Conservation (phyloP, 805 yeast genomes). For the Saccharomycopsis fermentans region DNA sequence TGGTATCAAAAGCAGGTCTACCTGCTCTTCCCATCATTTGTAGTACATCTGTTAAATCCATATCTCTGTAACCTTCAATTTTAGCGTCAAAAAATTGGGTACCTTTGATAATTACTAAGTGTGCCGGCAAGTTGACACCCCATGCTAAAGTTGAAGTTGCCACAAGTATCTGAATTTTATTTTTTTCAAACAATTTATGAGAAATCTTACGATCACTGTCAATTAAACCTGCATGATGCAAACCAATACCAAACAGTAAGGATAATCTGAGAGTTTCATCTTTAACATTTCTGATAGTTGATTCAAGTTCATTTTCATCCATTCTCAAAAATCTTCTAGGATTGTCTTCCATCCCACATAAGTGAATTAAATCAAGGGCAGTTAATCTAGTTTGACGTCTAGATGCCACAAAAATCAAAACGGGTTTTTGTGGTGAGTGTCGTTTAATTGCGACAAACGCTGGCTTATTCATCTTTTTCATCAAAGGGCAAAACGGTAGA, state of each 20-base stretch:
- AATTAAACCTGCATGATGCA: slow-evolving; percentile 96
- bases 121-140: slow-evolving; percentile 99
- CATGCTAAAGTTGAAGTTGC: slow-evolving; percentile 98
- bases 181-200: slow-evolving; percentile 75
- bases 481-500: slow-evolving; percentile 69
- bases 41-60: slow-evolving; percentile 92
- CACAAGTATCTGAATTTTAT: slow-evolving; percentile 83
- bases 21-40: slow-evolving; percentile 99
- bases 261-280: slow-evolving; percentile 75
- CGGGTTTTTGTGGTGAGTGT: slow-evolving; percentile 81
- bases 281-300: slow-evolving; percentile 43
- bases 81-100: slow-evolving; percentile 93
- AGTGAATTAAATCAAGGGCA: slow-evolving; percentile 64
- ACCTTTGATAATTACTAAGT: slow-evolving; percentile 95
- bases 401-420: slow-evolving; percentile 74
- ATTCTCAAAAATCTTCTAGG: slow-evolving; percentile 62
- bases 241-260: slow-evolving; percentile 76
- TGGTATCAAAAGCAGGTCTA: slow-evolving; percentile 89
- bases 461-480: slow-evolving; percentile 85
- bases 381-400: slow-evolving; percentile 76
- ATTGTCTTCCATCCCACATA: slow-evolving; percentile 70
- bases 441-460: slow-evolving; percentile 88
- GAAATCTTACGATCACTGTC: slow-evolving; percentile 82
- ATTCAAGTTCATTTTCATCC: slow-evolving; percentile 52
- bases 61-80: slow-evolving; percentile 87